Base-by-base conservation (phyloP, 257 asterid genomes). In the Fraxinus americana region DNA sequence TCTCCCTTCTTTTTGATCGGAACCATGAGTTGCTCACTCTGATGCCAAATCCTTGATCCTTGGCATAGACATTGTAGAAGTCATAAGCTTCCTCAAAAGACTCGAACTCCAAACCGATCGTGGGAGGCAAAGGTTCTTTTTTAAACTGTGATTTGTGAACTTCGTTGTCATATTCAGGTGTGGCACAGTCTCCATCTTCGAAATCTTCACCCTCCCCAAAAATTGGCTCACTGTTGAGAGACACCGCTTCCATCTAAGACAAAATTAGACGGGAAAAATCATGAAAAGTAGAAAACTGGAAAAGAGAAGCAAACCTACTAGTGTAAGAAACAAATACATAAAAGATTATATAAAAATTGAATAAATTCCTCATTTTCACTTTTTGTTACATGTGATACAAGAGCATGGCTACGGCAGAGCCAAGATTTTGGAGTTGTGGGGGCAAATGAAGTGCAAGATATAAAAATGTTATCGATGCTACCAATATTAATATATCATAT, bases 1-100 rank as follows among this genome's bases (percentile, higher is more conserved):
- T 85, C 80, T 89, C 93, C 85, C 88, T 89, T 80, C 88, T 78
- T 84, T 87, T 88, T 32, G 91, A 87, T 74, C 92, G 83, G 70
- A 90, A 90, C 95, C 92, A 90, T 59, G 96, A 90, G 52, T 83
- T 90, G 81, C 92, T 88, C 71, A 86, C 91, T 86, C 90, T 78
- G 48, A 88, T 79, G 77, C 95, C 92, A 80, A 87, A 90, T 75
- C 95, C 90, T 74, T 87, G 89, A 72, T 83, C 84, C 83, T 90
- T 88, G 63, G 88, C 93, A 79, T 88, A 88, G 67, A 77, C 79
- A 83, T 90, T 87, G 73, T 89, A 87, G 82, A 85, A 87, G 78
- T 90, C 87, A 70, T 88, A 87, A 32, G 89, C 92, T 81, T 88
- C 91, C 71, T 82, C 88, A 61, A 85, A 88, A 10, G 92, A 84